phyloP scores from a whole-genome alignment of 1,139 yeast genomes.

The Diutina mesorugosa region DNA sequence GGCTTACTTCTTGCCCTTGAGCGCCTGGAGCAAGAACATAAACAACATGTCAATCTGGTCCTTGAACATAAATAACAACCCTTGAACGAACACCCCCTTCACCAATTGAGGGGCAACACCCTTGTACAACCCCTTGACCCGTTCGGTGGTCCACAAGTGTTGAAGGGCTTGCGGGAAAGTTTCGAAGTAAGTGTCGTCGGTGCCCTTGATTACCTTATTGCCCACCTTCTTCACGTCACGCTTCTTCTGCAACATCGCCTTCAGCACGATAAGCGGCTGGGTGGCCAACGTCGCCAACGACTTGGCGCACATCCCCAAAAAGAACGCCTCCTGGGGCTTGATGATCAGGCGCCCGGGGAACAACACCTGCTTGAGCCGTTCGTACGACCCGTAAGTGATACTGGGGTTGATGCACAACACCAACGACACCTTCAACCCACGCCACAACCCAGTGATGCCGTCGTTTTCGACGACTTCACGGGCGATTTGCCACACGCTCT shows the following conservation, averaged over 20 bases:
- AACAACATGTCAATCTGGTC: constrained; percentile 48
- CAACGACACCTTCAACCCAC: constrained; percentile 70
- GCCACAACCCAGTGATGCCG: constrained; percentile 68
- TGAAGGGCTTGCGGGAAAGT: constrained; percentile 4
- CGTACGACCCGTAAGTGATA: constrained; percentile 77
- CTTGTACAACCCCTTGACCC: constrained; percentile 38
- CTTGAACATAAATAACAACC: constrained; percentile 71
- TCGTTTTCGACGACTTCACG: constrained; percentile 50
- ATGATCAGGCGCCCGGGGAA: constrained; percentile 35
- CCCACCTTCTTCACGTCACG: constrained; percentile 4
- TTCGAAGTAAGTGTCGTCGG: constrained; percentile 3
- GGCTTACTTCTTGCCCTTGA: constrained; percentile 10
- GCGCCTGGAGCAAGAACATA: constrained; percentile 21
- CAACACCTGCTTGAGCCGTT: constrained; percentile 46
- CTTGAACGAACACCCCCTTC: constrained; percentile 80
- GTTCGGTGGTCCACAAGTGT: constrained; percentile 6
- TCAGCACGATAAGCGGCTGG: constrained; percentile 77
- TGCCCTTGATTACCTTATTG: constrained; percentile 6
- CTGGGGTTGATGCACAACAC: constrained; percentile 77
- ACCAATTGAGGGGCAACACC: constrained; percentile 73
- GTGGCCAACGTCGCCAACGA: constrained; percentile 70
- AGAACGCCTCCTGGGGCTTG: constrained; percentile 55
- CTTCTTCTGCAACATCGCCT: constrained; percentile 65
- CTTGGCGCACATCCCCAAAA: constrained; percentile 70
- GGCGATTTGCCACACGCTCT: constrained; percentile 33